Evolutionary conservation across 1,284 basidiomycete genomes (phyloP).

Genomic region (Gymnopus androsaceus): DNA sequence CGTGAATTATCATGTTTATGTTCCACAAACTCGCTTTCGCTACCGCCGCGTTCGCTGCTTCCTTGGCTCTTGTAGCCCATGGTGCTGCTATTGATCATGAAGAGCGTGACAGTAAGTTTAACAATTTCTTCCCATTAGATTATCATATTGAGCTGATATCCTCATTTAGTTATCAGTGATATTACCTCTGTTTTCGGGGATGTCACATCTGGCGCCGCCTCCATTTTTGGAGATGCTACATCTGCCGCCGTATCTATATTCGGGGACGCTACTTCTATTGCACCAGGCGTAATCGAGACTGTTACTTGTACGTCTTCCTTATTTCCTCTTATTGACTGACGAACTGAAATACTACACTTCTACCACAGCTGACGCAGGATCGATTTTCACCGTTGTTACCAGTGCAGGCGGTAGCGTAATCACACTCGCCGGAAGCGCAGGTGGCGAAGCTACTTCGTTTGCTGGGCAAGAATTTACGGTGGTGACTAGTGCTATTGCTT

Average conservation of each 20-base stretch:
- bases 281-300: slow-evolving; percentile 8
- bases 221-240: slow-evolving; percentile 3
- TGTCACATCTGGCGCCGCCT: neutral
- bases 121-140: neutral
- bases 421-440: slow-evolving; percentile 12
- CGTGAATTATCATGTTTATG: slow-evolving; percentile 33
- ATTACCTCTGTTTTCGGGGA: neutral
- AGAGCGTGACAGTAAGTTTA: neutral
- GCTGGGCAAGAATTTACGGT: slow-evolving; percentile 9
- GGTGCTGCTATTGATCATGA: neutral
- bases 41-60: neutral
- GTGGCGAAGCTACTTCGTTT: slow-evolving; percentile 7
- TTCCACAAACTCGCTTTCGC: slow-evolving; percentile 26
- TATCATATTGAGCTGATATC: neutral
- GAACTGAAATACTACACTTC: neutral
- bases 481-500: neutral
- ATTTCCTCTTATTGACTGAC: neutral
- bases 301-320: slow-evolving; percentile 9
- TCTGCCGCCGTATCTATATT: slow-evolving; percentile 3
- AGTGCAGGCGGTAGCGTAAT: slow-evolving; percentile 12
- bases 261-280: slow-evolving; percentile 10
- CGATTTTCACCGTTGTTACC: slow-evolving; percentile 8
- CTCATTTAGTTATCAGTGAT: neutral
- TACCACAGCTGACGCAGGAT: slow-evolving; percentile 1
- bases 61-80: neutral